Evolutionary conservation across 1,139 yeast genomes (phyloP).

Genomic region (Saccharomyces uvarum): DNA sequence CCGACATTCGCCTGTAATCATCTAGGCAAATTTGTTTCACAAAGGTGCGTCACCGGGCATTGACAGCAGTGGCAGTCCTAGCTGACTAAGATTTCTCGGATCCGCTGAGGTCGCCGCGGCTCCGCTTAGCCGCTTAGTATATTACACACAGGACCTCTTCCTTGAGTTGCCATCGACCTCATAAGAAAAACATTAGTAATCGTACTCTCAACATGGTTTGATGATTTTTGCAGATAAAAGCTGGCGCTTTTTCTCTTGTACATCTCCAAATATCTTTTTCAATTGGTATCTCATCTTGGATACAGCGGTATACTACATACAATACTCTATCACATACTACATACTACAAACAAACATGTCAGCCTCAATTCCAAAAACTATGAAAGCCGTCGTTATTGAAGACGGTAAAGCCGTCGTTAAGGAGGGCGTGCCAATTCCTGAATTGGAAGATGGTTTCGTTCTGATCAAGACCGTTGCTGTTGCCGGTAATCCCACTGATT

Average conservation of each 20-base stretch:
- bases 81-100: neutral
- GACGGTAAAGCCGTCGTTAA: constrained; percentile 26
- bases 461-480: constrained; percentile 50
- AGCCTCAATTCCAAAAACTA: constrained; percentile 18
- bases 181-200: neutral
- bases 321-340: no score
- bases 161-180: neutral
- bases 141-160: neutral
- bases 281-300: neutral
- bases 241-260: neutral
- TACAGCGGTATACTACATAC: neutral
- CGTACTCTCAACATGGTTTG: neutral
- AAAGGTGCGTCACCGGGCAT: neutral
- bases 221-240: neutral
- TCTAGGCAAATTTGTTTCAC: neutral
- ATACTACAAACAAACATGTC: no score
- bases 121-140: neutral
- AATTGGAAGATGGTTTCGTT: constrained; percentile 37
- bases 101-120: neutral
- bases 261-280: neutral
- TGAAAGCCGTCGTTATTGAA: constrained; percentile 33
- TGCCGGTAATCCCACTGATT: constrained; percentile 71
- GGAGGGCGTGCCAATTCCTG: constrained; percentile 35
- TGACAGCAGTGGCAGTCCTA: neutral
- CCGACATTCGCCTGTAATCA: neutral